Base-by-base conservation (phyloP, 1,284 basidiomycete genomes). In the Schizophyllum commune region DNA sequence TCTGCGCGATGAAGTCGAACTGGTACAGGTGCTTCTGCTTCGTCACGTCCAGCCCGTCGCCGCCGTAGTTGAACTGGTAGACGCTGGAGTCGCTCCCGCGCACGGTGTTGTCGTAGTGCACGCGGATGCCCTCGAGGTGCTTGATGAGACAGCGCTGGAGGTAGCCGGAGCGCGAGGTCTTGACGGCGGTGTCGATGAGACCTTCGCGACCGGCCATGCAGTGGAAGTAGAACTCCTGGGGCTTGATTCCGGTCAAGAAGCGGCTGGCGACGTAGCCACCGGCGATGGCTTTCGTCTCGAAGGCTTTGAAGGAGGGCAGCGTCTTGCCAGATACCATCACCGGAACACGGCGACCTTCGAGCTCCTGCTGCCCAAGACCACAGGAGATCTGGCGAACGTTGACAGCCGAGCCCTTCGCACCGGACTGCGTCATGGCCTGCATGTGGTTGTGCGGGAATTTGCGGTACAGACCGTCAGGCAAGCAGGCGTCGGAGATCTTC, bases 151-250 rank as follows among this genome's bases (percentile, higher is more conserved):
- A 99, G 62, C 97, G 87, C 73, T 99, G 97, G 55, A 99, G 83
- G 74, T 99, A 99, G 21, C 97, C 97, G 9, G 97, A 99, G 65
- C 97, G 93, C 66, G 92, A 94, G 5, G 97, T 99, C 78, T 99
- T 99, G 75, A 99, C 97, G 57, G 97, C 97, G 9, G 97, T 99
- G 73, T 99, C 97, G 70, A 99, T 99, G 34, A 99, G 83, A 73
- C 97, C 97, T 78, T 99, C 97, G 68, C 97, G 88, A 60, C 97
- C 97, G 63, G 97, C 96, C 97, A 99, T 99, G 75, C 97, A 98
- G 78, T 99, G 97, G 84, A 99, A 99, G 79, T 98, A 99, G 78
- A 98, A 99, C 74, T 99, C 97, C 73, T 99, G 97, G 0, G 97
- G 97, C 65, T 92, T 93, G 72, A 99, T 90, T 63, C 97, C 97